Evolutionary conservation across 306 rosid genomes (phyloP), one percentile per base, ranked within the genome.

Genomic region (Sphenostylis stenocarpa): DNA sequence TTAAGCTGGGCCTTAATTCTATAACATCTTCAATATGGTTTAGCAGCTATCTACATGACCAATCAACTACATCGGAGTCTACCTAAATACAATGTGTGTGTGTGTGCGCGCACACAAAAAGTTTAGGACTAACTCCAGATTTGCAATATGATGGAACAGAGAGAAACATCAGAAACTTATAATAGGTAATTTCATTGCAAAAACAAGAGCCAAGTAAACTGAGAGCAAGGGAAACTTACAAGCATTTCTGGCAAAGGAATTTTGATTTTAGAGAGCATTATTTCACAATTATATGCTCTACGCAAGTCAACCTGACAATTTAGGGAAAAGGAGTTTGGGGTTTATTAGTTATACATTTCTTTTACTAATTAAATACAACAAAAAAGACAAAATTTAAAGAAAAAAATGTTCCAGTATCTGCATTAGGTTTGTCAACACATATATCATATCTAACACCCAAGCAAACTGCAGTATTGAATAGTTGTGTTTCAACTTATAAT

Each of bases 171-270:
- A 6, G 43, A 84, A 77, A 72, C 60, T 81, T 56, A 36, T 39
- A 68, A 52, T 19, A 36, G 28, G 16, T 44, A 12, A 73, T 60
- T 61, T 48, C 80, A 73, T 31, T 6, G 19, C 55, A 67, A 55
- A 45, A 74, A 70, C 67, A 58, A 48, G 14, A 44, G 21, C 52
- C 24, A 48, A 29, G 28, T 21, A 52, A 74, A 78, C 15, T 28
- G 65, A 78, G 72, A 29, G 67, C 23, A 57, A 48, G 43, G 67
- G 39, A 77, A 65, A 79, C 88, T 85, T 79, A 85, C 88, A 71
- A 85, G 86, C 88, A 85, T 85, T 17, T 85, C 88, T 70, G 88
- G 84, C 86, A 85, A 79, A 33, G 88, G 88, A 75, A 85, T 85
- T 76, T 85, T 85, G 80, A 85, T 66, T 79, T 85, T 85, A 4